A percentile compares a stretch with the other conserved stretches of the same genome.
Evolutionary conservation across 2,329 filamentous ascomycete species (phyloP).

Genomic region (Colletotrichum graminicola): DNA sequence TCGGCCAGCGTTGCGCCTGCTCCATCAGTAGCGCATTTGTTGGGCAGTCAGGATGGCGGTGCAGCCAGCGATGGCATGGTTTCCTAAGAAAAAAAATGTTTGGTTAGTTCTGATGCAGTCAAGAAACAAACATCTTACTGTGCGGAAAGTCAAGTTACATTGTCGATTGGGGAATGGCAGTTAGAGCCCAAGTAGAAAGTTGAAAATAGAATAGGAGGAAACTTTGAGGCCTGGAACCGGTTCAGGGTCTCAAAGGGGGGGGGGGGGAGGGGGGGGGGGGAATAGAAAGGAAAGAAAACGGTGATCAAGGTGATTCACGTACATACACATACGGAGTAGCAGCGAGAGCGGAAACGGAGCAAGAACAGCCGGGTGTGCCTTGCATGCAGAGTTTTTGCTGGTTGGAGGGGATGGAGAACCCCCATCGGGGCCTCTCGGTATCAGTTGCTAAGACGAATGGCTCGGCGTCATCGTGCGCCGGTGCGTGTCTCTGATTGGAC

Average conservation of each 20-base stretch:
- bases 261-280: no score
- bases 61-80: background rate
- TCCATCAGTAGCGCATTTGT: background rate
- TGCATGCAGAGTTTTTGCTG: conserved; percentile 36
- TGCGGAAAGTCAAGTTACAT: background rate
- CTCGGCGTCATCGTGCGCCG: conserved; percentile 34
- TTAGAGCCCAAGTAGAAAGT: no score
- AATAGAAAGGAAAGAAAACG: no score
- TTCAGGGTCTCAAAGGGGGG: background rate
- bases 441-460: conserved; percentile 19
- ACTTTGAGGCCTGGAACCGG: background rate
- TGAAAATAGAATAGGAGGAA: background rate
- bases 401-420: background rate
- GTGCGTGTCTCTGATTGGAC: conserved; percentile 25
- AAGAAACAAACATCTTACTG: background rate
- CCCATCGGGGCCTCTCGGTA: conserved; percentile 14
- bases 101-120: background rate
- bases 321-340: background rate
- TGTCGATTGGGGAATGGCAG: conserved; percentile 4
- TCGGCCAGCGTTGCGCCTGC: background rate
- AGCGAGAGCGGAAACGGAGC: conserved; percentile 1
- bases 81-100: no score
- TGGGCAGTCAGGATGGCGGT: background rate
- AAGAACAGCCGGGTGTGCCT: conserved; percentile 37
- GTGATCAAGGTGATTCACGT: no score